These are phyloP conservation scores for Aureobasidium mangrovei DNA, from an alignment of 2,329 filamentous ascomycete genomes.

Conservation along the genomic window DNA sequence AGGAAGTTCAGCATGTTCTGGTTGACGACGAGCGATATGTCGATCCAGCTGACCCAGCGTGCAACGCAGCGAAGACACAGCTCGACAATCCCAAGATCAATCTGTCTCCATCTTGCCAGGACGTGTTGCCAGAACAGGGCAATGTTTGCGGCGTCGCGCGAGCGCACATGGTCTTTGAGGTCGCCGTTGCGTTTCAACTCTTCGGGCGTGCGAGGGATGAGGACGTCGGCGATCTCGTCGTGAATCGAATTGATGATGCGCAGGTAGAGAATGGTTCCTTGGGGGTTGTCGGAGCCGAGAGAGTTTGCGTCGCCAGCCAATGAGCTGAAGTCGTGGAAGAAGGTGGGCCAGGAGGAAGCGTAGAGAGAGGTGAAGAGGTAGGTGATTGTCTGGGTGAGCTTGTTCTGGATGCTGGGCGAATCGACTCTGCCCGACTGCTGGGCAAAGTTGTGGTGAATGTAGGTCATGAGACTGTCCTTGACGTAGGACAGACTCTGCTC, in stretches of 20 bases:
- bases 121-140: slow-evolving; percentile 88
- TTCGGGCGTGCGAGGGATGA: slow-evolving; percentile 66
- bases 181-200: slow-evolving; percentile 81
- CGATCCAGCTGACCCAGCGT: slow-evolving; percentile 98
- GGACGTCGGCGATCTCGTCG: slow-evolving; percentile 91
- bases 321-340: slow-evolving; percentile 81
- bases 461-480: slow-evolving; percentile 72
- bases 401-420: slow-evolving; percentile 77
- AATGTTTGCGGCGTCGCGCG: slow-evolving; percentile 80
- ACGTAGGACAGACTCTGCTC: slow-evolving; percentile 62
- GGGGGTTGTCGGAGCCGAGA: slow-evolving; percentile 54
- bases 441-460: slow-evolving; percentile 68
- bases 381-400: slow-evolving; percentile 90
- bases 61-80: slow-evolving; percentile 86
- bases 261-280: slow-evolving; percentile 78
- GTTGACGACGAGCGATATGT: slow-evolving; percentile 89
- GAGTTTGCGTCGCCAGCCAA: slow-evolving; percentile 57
- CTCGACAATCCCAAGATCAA: slow-evolving; percentile 65
- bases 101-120: slow-evolving; percentile 63
- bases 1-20: slow-evolving; percentile 76
- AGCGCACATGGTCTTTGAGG: slow-evolving; percentile 82
- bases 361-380: slow-evolving; percentile 88
- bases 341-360: slow-evolving; percentile 73
- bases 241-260: slow-evolving; percentile 83
- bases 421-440: slow-evolving; percentile 51